Conservation (phyloP, 176 grass and related monocot genomes). For the Hsuehochloa calcarea region DNA sequence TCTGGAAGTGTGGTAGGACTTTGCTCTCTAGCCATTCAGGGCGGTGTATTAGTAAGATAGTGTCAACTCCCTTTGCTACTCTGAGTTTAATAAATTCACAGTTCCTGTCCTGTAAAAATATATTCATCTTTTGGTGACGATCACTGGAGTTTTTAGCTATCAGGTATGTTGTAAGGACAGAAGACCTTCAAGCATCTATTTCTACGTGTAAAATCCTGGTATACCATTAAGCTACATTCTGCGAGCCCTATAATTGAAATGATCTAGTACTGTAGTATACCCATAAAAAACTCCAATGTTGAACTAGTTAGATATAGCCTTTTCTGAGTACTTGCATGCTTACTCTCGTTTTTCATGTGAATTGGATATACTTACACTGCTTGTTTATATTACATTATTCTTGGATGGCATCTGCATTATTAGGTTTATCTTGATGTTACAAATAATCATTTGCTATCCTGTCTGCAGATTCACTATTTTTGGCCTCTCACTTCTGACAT, state of each 20-base stretch:
- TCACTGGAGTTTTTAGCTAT: not conserved
- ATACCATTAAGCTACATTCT: not conserved
- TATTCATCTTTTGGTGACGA: not conserved
- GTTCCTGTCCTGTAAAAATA: not conserved
- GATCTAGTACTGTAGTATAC: not conserved
- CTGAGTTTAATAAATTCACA: not conserved
- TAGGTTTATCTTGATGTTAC: not conserved
- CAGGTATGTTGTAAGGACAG: not conserved
- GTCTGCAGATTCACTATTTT: slow-evolving; percentile 69
- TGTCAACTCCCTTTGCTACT: not conserved
- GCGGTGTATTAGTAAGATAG: not conserved
- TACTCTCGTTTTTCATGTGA: not conserved
- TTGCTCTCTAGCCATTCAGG: not conserved
- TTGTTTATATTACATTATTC: not conserved
- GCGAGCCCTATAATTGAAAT: not conserved
- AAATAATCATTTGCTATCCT: not conserved
- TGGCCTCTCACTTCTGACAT: slow-evolving; percentile 67
- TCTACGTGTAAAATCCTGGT: not conserved
- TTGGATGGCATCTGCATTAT: not conserved
- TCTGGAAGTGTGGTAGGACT: not conserved
- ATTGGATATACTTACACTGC: not conserved
- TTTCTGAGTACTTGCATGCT: not conserved
- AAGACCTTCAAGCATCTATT: not conserved
- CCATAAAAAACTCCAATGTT: not conserved
- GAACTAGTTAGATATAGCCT: not conserved